Base-by-base conservation (phyloP, 2,329 filamentous ascomycete species). In the Thelonectria olida region DNA sequence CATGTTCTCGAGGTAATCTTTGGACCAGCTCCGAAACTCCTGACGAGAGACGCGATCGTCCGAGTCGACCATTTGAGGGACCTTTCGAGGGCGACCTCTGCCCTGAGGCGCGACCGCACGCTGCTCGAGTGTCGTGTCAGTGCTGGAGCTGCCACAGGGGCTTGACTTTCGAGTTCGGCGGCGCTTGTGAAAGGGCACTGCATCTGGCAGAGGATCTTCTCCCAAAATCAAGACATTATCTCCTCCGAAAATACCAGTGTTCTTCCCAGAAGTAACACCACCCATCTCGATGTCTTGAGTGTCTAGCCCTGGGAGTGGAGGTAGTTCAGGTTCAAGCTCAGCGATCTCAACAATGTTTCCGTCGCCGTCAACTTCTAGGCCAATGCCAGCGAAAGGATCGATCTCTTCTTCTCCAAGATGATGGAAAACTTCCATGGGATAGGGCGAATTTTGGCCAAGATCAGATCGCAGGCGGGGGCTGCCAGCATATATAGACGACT, bases 1-100 rank as follows among this genome's bases (percentile, higher is more conserved):
- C 86, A 92, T 93, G 65, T 88, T 90, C 10, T 73, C 63, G 7
- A 80, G 61, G 57, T 86, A 86, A 39, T 81, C 69, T 1, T 65
- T 56, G 52, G 74, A 70, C 83, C 82, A 85, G 5, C 63, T 55
- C 55, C 74, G 77, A 48, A 83, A 71, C 52, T 78, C 74, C 12
- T 64, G 67, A 58, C 75, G 68, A 9, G 78, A 68, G 9, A 85
- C 25, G 17, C 75, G 72, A 15, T 77, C 77, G 58, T 50, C 59
- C 10, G 63, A 17, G 47, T 80, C 78, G 6, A 78, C 12, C 69
- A 78, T 73, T 13, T 45, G 56, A 13, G 72, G 47, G 10, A 64
- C 15, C 41, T 72, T 73, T 28, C 71, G 70, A 5, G 67, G 72
- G 8, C 72, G 74, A 9, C 63, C 52, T 28, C 71, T 70, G 9